Evolutionary conservation across 768 basidiomycete species (phyloP).

Genomic region (Pisolithus albus): DNA sequence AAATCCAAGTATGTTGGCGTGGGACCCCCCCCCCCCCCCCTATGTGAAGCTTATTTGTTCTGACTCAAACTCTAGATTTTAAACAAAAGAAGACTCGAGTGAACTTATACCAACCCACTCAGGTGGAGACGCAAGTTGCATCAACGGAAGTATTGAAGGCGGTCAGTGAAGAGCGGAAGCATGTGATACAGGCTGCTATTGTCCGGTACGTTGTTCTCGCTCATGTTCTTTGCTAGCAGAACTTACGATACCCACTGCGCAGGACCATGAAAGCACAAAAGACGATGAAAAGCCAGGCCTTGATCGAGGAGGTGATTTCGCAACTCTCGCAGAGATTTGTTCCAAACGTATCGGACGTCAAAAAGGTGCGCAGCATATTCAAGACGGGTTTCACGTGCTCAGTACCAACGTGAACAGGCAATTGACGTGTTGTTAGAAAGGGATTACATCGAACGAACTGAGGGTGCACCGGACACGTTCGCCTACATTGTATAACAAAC

Average conservation of each 20-base stretch:
- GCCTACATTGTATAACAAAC: too few species aligned
- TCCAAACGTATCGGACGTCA: constrained; percentile 93
- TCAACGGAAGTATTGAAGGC: constrained; percentile 84
- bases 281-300: constrained; percentile 87
- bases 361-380: constrained; percentile 56
- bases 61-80: constrained; percentile 49
- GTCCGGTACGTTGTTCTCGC: constrained; percentile 45
- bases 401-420: too few species aligned
- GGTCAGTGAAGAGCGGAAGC: constrained; percentile 95
- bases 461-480: too few species aligned
- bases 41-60: background rate
- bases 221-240: background rate
- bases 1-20: constrained; percentile 55
- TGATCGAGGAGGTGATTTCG: constrained; percentile 86
- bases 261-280: constrained; percentile 95
- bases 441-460: too few species aligned
- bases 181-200: constrained; percentile 91
- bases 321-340: constrained; percentile 84
- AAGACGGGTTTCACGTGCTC: background rate
- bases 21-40: too few species aligned
- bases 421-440: too few species aligned
- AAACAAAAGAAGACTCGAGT: constrained; percentile 92
- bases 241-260: background rate
- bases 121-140: constrained; percentile 90
- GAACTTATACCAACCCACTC: constrained; percentile 86